A percentile compares a stretch with the other conserved stretches of the same genome.
Evolutionary conservation across 495 filamentous ascomycete species (phyloP).

Genomic region (Lasiosphaeris hirsuta): DNA sequence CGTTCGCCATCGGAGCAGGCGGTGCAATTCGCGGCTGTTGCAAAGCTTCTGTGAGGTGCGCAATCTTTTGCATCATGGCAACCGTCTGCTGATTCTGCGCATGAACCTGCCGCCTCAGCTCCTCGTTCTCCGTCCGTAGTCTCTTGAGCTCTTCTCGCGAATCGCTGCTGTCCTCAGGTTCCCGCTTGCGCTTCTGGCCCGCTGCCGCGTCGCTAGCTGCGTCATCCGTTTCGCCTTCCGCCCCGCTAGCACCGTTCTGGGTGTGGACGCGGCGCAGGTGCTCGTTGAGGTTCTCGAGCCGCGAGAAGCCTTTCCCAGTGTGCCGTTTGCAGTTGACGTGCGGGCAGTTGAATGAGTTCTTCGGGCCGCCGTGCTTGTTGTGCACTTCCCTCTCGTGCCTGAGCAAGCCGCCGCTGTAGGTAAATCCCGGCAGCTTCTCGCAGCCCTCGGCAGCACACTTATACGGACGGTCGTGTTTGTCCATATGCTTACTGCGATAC

Average conservation of each 20-base stretch:
- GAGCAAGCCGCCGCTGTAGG: slow-evolving; percentile 83
- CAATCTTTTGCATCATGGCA: slow-evolving; percentile 29
- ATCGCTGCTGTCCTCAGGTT: slow-evolving; percentile 24
- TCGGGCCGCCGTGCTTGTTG: slow-evolving; percentile 76
- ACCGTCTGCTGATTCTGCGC: slow-evolving; percentile 28
- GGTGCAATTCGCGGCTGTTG: slow-evolving; percentile 1
- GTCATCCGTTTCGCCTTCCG: slow-evolving; percentile 31
- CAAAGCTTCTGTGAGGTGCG: slow-evolving; percentile 21
- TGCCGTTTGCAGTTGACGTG: slow-evolving; percentile 77
- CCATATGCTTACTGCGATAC: slow-evolving; percentile 79
- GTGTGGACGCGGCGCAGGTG: slow-evolving; percentile 79
- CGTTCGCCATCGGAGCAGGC: slow-evolving; percentile 11
- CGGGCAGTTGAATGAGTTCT: slow-evolving; percentile 74
- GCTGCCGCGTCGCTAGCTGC: slow-evolving; percentile 27
- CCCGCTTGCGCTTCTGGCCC: slow-evolving; percentile 39
- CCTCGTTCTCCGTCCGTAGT: slow-evolving; percentile 36
- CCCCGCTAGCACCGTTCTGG: slow-evolving; percentile 23
- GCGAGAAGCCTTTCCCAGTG: slow-evolving; percentile 72
- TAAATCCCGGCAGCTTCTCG: slow-evolving; percentile 88
- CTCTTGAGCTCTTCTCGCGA: slow-evolving; percentile 40
- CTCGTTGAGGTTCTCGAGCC: slow-evolving; percentile 85
- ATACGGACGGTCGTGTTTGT: slow-evolving; percentile 92
- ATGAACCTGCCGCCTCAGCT: slow-evolving; percentile 32
- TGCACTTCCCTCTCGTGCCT: slow-evolving; percentile 92
- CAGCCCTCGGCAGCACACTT: slow-evolving; percentile 73